Base-by-base conservation (phyloP, 768 basidiomycete species). In the Lepiota brunneoincarnata region DNA sequence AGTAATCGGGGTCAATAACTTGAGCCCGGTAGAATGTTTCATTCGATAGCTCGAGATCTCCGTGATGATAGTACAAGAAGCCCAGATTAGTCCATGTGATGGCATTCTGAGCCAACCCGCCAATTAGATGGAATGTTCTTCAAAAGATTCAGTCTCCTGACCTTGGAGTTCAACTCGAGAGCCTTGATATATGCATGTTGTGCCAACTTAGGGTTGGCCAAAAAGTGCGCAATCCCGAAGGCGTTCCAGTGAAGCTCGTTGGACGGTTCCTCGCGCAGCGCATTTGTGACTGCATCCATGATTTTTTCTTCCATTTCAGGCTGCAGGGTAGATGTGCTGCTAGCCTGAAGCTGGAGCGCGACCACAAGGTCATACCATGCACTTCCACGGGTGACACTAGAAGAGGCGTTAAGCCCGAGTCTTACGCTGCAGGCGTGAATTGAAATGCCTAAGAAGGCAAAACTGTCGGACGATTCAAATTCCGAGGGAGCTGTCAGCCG, bases 111-210 rank as follows among this genome's bases (percentile, higher is more conserved):
- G 9, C 93, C 23, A 59, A 18, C 37, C 40, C 4, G 17, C 12
- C 9, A 23, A 56, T 56, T 49, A 50, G 42, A 18, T 23, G 49
- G 18, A 20, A 45, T 26, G 54, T 43, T 17, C n/a, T 4, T 15
- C 24, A 47, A 24, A 56, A 54, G 46, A 24, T 12, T 50, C n/a
- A 56, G 31, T 92, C 77, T 23, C 14, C 37, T 2, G 11, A 48
- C 53, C 45, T 96, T 96, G 0, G 81, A 69, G 64, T 98, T 86
- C 36, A 91, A 74, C 61, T 98, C 95, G 42, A 98, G 69, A 4
- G 94, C 88, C 54, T 83, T 88, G 64, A 98, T 84, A 62, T 92
- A 97, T 3, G 92, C 89, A 71, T 98, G 93, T 68, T 99, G 96
- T 2, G 92, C 86, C 1, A 83, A 75, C 60, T 84, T 87, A 0